Base-by-base conservation (phyloP, 192 early-diverging fungal genomes). In the Piromyces sp. region DNA sequence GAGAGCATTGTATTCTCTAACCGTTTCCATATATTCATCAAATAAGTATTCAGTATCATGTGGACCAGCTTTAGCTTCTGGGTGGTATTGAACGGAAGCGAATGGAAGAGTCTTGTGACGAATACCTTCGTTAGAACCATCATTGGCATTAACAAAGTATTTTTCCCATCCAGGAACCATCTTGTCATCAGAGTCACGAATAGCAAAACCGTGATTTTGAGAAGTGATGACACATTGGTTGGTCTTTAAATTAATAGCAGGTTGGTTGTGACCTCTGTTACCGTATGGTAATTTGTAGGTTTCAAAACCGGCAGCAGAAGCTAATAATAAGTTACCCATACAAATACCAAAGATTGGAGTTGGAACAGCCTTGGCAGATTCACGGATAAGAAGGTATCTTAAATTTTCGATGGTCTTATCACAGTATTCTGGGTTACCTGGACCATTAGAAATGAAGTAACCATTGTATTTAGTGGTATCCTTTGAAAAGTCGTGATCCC, bases 231-330 rank as follows among this genome's bases (percentile, higher is more conserved):
- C 91, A 87, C 96, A 96, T 82, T 89, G 90, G 79, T 92, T 91
- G 42, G 85, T 89, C 26, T 68, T 68, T 83, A 95, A 88, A 82
- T 96, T 90, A 79, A 96, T 85, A 37, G 93, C 93, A 30, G 96
- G 96, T 87, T 96, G 95, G 89, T 98, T 98, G 87, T 98, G 96
- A 80, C 95, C 96, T 83, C 96, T 95, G 91, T 98, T 98, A 78
- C 96, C 96, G 80, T 93, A 98, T 79, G 91, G 93, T 30, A 98
- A 87, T 88, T 98, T 98, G 90, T 95, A 95, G 0, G 91, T 87
- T 30, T 92, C 85, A 79, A 95, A 88, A 17, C 95, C 95, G 40
- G 96, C 96, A 19, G 96, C 94, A 87, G 96, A 88, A 78, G 94
- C 96, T 83, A 98, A 88, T 29, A 98, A 82, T 81, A 94, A 93